phyloP scores from a whole-genome alignment of 805 yeast genomes.

The Candida michaelii region DNA sequence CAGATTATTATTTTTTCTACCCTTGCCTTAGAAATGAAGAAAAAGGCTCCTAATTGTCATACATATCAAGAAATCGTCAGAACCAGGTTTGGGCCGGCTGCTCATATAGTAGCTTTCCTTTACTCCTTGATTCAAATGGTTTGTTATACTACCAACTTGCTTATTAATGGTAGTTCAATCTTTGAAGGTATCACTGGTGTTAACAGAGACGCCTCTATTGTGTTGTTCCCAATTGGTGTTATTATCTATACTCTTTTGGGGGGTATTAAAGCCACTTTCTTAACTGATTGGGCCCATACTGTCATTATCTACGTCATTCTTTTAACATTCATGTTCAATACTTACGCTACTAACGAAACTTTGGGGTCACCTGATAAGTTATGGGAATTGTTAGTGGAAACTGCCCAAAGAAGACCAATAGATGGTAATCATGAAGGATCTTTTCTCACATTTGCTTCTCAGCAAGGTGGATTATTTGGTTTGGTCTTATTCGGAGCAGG shows the following conservation, averaged over 20 bases:
- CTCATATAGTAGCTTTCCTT: conserved; percentile 20
- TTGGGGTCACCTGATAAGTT: conserved; percentile 47
- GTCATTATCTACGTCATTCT: conserved; percentile 43
- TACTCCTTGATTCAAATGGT: conserved; percentile 39
- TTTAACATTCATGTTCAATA: conserved; percentile 21
- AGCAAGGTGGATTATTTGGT: conserved; percentile 24
- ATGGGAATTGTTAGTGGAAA: conserved; percentile 41
- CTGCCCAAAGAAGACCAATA: conserved; percentile 16
- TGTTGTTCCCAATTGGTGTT: conserved; percentile 57
- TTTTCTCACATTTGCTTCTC: conserved; percentile 19
- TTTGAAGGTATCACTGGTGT: conserved; percentile 43
- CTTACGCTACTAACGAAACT: conserved; percentile 31
- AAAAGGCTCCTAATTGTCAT: conserved; percentile 41
- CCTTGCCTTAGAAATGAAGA: conserved; percentile 40
- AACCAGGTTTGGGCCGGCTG: conserved; percentile 34
- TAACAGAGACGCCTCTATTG: conserved; percentile 45
- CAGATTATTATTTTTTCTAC: conserved; percentile 37
- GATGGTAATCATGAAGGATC: conserved; percentile 14
- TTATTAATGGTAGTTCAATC: conserved; percentile 47
- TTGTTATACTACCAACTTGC: conserved; percentile 29
- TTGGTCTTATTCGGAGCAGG: conserved; percentile 15
- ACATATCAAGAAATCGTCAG: conserved; percentile 39
- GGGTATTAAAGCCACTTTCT: conserved; percentile 78
- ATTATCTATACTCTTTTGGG: conserved; percentile 74
- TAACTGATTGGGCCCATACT: conserved; percentile 74